Evolutionary conservation across 805 yeast genomes (phyloP).

Genomic region (Danielozyma ontarioensis): DNA sequence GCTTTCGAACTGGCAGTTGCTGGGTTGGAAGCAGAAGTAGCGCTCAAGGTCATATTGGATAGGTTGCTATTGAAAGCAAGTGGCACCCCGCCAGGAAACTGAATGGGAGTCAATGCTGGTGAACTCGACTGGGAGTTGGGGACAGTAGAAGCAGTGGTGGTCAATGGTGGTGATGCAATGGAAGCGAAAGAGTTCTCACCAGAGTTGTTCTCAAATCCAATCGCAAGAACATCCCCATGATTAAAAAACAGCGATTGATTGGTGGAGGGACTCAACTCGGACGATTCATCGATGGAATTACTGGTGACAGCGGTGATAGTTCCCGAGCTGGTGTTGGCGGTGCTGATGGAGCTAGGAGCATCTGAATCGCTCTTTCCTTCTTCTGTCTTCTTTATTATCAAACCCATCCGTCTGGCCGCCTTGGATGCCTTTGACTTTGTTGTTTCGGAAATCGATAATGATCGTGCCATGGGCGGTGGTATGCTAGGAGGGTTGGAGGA

Average conservation of each 20-base stretch:
- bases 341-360: no score
- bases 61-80: no score
- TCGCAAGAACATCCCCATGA: background rate
- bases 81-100: background rate
- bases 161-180: background rate
- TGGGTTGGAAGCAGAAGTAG: conserved; percentile 2
- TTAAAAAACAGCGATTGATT: background rate
- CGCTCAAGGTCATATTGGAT: conserved; percentile 1
- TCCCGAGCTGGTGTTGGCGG: conserved; percentile 12
- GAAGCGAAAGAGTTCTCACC: background rate
- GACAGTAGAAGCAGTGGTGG: conserved; percentile 3
- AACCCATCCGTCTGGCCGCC: conserved; percentile 74
- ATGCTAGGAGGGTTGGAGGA: conserved; percentile 1
- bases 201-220: background rate
- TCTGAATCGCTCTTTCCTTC: no score
- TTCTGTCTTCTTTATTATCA: conserved; percentile 47
- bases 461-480: conserved; percentile 19
- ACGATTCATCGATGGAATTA: conserved; percentile 2
- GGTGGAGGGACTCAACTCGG: background rate
- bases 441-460: conserved; percentile 29
- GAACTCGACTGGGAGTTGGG: conserved; percentile 6
- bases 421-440: conserved; percentile 45
- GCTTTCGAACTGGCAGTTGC: background rate
- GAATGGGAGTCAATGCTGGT: conserved; percentile 3
- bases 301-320: conserved; percentile 8